Conservation (phyloP, 2,329 filamentous ascomycete species). For the Monascus ruber region DNA sequence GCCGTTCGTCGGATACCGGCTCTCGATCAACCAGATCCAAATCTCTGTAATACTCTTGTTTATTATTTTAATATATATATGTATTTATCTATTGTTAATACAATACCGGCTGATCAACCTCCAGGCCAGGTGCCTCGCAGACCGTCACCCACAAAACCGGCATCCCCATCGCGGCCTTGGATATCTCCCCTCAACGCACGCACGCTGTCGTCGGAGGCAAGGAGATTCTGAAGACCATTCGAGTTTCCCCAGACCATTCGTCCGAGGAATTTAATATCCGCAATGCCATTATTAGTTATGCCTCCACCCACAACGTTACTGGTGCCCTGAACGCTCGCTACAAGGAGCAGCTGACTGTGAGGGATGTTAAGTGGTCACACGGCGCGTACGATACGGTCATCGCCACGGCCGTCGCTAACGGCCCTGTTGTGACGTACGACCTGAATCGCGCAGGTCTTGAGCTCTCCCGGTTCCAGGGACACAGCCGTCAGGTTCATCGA, state of each 20-base stretch:
- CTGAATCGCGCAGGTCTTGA: constrained; percentile 50
- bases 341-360: constrained; percentile 50
- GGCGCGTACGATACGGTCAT: constrained; percentile 49
- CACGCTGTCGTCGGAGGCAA: constrained; percentile 55
- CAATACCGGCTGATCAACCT: constrained; percentile 1
- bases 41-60: constrained; percentile 25
- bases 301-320: constrained; percentile 39
- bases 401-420: constrained; percentile 53
- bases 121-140: constrained; percentile 39
- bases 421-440: constrained; percentile 55
- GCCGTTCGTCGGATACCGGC: constrained; percentile 18
- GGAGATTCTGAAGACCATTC: constrained; percentile 55
- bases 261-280: constrained; percentile 54
- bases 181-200: constrained; percentile 51
- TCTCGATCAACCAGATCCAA: constrained; percentile 24
- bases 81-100: no score
- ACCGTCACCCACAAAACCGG: constrained; percentile 53
- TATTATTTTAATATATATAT: no score
- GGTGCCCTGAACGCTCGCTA: constrained; percentile 37
- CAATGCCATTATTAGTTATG: constrained; percentile 47
- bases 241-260: constrained; percentile 44
- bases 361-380: constrained; percentile 58
- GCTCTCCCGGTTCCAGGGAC: constrained; percentile 51
- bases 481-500: constrained; percentile 54
- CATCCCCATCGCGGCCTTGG: constrained; percentile 50